Conservation (phyloP, 2,329 filamentous ascomycete species). For the Botrytis galanthina region DNA sequence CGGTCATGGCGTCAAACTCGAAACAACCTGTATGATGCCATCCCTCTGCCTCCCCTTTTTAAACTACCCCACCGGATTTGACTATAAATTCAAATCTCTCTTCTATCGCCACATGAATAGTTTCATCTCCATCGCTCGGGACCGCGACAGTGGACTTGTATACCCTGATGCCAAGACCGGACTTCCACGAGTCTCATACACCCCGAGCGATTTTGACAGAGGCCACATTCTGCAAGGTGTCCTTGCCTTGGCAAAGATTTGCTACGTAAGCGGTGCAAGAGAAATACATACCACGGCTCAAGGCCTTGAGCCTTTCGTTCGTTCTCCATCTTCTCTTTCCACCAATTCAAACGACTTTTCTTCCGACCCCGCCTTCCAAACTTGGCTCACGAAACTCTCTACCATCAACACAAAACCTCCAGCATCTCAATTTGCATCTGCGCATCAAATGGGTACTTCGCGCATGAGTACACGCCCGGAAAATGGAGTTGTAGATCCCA, state of each 20-base stretch:
- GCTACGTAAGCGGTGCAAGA: slow-evolving; percentile 73
- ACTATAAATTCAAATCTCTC: slow-evolving; percentile 69
- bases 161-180: slow-evolving; percentile 69
- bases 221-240: slow-evolving; percentile 69
- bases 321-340: neutral
- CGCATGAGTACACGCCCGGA: slow-evolving; percentile 58
- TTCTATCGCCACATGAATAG: slow-evolving; percentile 67
- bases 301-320: slow-evolving; percentile 60
- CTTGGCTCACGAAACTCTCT: slow-evolving; percentile 51
- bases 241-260: slow-evolving; percentile 70
- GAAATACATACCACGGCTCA: slow-evolving; percentile 70
- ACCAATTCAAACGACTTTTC: neutral
- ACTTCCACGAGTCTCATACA: slow-evolving; percentile 66
- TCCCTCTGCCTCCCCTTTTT: slow-evolving; percentile 60
- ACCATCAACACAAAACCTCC: slow-evolving; percentile 5
- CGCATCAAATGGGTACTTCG: slow-evolving; percentile 79
- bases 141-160: slow-evolving; percentile 72
- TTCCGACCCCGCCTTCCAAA: slow-evolving; percentile 57
- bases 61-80: slow-evolving; percentile 65
- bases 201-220: slow-evolving; percentile 67
- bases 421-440: slow-evolving; percentile 55
- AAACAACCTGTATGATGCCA: slow-evolving; percentile 72
- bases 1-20: slow-evolving; percentile 81
- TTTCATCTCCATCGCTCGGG: slow-evolving; percentile 72
- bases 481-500: slow-evolving; percentile 57